These are phyloP conservation scores for Chrysanthemum lavandulifolium DNA, from an alignment of 129 eudicot genomes.

Conservation along the genomic window DNA sequence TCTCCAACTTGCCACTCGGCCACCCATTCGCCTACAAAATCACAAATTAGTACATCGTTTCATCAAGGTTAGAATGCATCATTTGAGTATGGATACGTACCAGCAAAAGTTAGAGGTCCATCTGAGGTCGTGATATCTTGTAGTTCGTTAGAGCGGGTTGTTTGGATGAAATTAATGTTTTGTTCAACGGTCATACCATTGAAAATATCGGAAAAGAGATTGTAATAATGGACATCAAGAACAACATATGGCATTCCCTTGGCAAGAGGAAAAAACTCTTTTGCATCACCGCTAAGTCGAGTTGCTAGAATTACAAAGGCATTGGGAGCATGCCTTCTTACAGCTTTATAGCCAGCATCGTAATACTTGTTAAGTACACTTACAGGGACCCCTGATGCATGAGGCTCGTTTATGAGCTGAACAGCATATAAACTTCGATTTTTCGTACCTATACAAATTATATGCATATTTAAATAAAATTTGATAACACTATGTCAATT, in stretches of 20 bases:
- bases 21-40: slow-evolving; percentile 68
- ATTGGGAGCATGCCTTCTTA: slow-evolving; percentile 46
- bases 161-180: slow-evolving; percentile 45
- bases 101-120: slow-evolving; percentile 65
- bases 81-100: slow-evolving; percentile 26
- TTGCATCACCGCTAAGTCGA: slow-evolving; percentile 46
- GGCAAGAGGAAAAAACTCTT: slow-evolving; percentile 59
- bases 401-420: slow-evolving; percentile 70
- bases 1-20: slow-evolving; percentile 46
- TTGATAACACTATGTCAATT: no score
- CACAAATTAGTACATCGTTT: not conserved
- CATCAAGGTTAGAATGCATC: not conserved
- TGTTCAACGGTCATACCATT: slow-evolving; percentile 40
- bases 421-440: slow-evolving; percentile 54
- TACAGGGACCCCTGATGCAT: slow-evolving; percentile 47
- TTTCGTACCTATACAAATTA: slow-evolving; percentile 33
- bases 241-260: slow-evolving; percentile 37
- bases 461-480: not conserved
- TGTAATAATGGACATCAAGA: slow-evolving; percentile 74
- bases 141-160: slow-evolving; percentile 35
- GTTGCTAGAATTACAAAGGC: slow-evolving; percentile 57
- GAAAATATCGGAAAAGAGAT: slow-evolving; percentile 37
- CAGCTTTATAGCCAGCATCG: slow-evolving; percentile 47
- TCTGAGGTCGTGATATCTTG: slow-evolving; percentile 33
- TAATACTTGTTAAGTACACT: slow-evolving; percentile 48